phyloP scores from a whole-genome alignment of 2,329 filamentous ascomycete genomes.

The Leptosphaerulina australis region DNA sequence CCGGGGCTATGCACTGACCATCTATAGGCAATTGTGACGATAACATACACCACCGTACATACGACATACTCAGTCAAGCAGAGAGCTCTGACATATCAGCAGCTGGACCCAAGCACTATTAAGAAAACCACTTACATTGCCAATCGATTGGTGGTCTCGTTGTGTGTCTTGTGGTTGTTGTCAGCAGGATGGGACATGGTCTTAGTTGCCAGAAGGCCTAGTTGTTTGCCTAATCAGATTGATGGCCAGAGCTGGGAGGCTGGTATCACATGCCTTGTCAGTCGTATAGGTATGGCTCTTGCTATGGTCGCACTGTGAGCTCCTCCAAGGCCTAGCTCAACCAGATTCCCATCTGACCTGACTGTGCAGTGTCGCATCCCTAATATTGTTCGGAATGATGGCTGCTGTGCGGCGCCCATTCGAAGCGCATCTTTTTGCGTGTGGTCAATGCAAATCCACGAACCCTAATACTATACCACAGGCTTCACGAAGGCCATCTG shows the following conservation, averaged over 20 bases:
- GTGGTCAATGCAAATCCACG: slow-evolving; percentile 25
- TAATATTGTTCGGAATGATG: slow-evolving; percentile 43
- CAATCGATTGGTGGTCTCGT: slow-evolving; percentile 38
- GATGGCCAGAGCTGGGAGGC: slow-evolving; percentile 40
- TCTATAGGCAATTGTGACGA: slow-evolving; percentile 40
- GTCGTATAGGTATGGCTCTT: slow-evolving; percentile 39
- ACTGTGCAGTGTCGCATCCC: slow-evolving; percentile 38
- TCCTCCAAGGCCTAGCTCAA: no score
- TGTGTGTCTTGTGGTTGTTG: slow-evolving; percentile 47
- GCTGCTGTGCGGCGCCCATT: slow-evolving; percentile 45
- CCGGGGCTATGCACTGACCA: slow-evolving; percentile 14
- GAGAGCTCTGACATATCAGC: slow-evolving; percentile 37
- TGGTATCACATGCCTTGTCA: slow-evolving; percentile 41
- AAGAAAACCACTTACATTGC: slow-evolving; percentile 44
- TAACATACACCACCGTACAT: slow-evolving; percentile 45
- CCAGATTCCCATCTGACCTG: neutral
- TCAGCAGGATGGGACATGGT: slow-evolving; percentile 51
- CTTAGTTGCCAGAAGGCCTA: slow-evolving; percentile 44
- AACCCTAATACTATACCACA: slow-evolving; percentile 22
- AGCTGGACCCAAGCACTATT: slow-evolving; percentile 28
- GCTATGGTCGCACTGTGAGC: slow-evolving; percentile 45
- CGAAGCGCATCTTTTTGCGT: slow-evolving; percentile 44
- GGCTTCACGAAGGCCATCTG: slow-evolving; percentile 27
- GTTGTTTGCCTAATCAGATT: slow-evolving; percentile 34
- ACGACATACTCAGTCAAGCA: slow-evolving; percentile 44